phyloP scores from a whole-genome alignment of 1,139 yeast species.

The Protomyces inundatus region DNA sequence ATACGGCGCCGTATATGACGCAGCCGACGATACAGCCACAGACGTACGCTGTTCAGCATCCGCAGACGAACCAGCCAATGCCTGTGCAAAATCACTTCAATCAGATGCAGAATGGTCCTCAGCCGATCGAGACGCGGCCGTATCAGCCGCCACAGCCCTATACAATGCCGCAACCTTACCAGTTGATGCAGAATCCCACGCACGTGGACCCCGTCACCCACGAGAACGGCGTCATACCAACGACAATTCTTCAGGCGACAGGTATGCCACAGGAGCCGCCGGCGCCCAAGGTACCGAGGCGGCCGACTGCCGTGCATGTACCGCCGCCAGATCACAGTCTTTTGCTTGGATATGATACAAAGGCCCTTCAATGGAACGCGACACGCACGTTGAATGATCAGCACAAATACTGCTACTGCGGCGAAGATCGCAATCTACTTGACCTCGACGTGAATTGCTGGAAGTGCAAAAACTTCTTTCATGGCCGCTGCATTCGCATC shows the following conservation, averaged over 20 bases:
- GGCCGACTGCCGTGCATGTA: not conserved
- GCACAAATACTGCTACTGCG: conserved; percentile 29
- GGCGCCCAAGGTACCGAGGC: not conserved
- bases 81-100: no score
- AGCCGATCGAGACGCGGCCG: not conserved
- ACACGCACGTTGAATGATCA: conserved; percentile 27
- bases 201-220: not conserved
- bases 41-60: no score
- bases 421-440: conserved; percentile 27
- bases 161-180: not conserved
- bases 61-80: no score
- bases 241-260: not conserved
- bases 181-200: not conserved
- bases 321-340: not conserved
- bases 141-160: not conserved
- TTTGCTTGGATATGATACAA: conserved; percentile 10
- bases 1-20: no score
- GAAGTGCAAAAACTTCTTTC: conserved; percentile 27
- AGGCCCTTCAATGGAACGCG: conserved; percentile 23
- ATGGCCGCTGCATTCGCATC: conserved; percentile 26
- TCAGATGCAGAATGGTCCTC: not conserved
- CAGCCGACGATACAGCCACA: no score
- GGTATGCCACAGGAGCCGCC: not conserved
- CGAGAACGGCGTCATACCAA: not conserved
- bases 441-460: conserved; percentile 27